These are phyloP conservation scores for Fraxinus sp. DNA, from an alignment of 305 asterid species.

Conservation along the genomic window DNA sequence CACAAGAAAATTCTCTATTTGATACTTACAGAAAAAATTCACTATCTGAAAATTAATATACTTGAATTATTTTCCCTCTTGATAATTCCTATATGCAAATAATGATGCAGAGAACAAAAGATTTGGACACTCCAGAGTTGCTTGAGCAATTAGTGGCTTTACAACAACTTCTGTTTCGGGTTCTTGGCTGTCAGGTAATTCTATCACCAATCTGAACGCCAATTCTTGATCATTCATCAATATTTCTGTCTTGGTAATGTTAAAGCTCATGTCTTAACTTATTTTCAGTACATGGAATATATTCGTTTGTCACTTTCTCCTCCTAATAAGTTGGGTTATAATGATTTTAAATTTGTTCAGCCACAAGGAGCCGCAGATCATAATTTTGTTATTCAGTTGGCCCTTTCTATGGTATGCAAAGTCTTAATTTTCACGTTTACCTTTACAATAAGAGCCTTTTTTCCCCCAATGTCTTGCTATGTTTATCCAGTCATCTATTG, in stretches of 20 bases:
- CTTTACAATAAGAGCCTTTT: neutral
- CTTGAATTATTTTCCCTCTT: neutral
- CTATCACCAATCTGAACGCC: constrained; percentile 14
- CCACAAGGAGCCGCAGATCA: constrained; percentile 96
- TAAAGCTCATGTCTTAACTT: neutral
- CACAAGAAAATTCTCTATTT: neutral
- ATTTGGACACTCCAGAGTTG: constrained; percentile 74
- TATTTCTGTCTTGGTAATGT: neutral
- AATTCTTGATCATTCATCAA: neutral
- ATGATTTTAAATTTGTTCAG: constrained; percentile 48
- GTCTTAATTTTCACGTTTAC: constrained; percentile 11
- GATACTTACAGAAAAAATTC: neutral
- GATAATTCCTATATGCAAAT: constrained; percentile 18
- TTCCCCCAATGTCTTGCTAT: neutral
- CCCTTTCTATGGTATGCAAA: constrained; percentile 79
- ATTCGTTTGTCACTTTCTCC: neutral
- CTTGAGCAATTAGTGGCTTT: constrained; percentile 85
- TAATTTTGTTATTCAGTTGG: constrained; percentile 80
- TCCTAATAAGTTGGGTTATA: constrained; percentile 18
- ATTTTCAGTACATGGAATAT: neutral
- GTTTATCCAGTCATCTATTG: constrained; percentile 17
- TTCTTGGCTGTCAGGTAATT: constrained; percentile 84
- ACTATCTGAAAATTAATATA: neutral
- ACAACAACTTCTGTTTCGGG: constrained; percentile 84
- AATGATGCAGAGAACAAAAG: constrained; percentile 75